Conservation (phyloP, 257 asterid species). For the Lithospermum erythrorhizon region DNA sequence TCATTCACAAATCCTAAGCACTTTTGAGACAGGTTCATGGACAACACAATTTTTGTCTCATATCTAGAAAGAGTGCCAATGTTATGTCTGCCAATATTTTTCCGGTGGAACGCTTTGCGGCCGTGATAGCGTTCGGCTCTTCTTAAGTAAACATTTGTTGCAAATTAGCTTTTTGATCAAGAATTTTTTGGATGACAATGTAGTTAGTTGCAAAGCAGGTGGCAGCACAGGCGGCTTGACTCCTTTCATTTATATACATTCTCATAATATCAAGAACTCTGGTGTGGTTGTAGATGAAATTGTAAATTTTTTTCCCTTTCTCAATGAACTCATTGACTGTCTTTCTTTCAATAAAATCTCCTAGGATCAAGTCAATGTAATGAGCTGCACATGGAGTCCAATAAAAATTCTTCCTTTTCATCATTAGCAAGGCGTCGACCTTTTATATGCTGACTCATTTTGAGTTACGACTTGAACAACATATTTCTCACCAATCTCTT, state of each 20-base stretch:
- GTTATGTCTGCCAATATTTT: constrained; percentile 13
- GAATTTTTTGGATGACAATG: constrained; percentile 24
- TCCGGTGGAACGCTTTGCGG: constrained; percentile 19
- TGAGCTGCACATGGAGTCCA: constrained; percentile 42
- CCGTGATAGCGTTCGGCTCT: constrained; percentile 19
- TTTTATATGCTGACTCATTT: constrained; percentile 14
- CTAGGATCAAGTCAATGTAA: constrained; percentile 27
- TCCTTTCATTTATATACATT: constrained; percentile 22
- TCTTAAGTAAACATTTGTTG: constrained; percentile 25
- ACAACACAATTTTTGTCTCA: constrained; percentile 28
- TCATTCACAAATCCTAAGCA: constrained; percentile 30
- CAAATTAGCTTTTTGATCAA: constrained; percentile 25
- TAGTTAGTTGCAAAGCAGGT: constrained; percentile 18
- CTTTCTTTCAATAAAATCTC: constrained; percentile 30
- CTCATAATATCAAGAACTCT: constrained; percentile 24
- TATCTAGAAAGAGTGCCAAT: constrained; percentile 26
- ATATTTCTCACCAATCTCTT: constrained; percentile 29
- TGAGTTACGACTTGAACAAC: constrained; percentile 36
- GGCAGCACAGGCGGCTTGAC: constrained; percentile 23
- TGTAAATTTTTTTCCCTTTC: constrained; percentile 24
- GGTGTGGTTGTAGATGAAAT: constrained; percentile 18
- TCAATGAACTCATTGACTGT: constrained; percentile 33
- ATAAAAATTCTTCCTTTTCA: constrained; percentile 27
- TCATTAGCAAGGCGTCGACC: constrained; percentile 37
- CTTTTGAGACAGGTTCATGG: constrained; percentile 28